Evolutionary conservation across 257 asterid genomes (phyloP).

Genomic region (Eucommia ulmoides): DNA sequence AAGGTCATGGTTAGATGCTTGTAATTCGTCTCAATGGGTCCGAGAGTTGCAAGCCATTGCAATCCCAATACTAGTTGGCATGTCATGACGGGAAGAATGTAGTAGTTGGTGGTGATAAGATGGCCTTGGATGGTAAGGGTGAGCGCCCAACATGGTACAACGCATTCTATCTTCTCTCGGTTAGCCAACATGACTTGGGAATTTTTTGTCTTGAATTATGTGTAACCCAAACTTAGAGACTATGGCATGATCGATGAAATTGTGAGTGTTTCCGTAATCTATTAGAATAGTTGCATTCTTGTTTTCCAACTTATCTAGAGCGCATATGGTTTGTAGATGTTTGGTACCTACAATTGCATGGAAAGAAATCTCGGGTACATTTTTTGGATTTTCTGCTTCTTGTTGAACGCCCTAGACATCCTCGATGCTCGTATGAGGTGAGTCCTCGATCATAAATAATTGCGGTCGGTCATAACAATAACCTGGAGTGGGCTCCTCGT

Average conservation of each 20-base stretch:
- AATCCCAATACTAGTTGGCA: not conserved
- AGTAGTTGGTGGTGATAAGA: too few relatives aligned
- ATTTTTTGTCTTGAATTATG: not conserved
- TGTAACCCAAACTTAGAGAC: not conserved
- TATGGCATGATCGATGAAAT: not conserved
- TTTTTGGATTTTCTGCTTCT: too few relatives aligned
- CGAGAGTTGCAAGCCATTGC: not conserved
- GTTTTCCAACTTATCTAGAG: not conserved
- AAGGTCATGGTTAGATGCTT: not conserved
- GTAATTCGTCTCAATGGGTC: not conserved
- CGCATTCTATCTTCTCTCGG: not conserved
- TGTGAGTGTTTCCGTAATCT: not conserved
- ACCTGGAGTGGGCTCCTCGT: too few relatives aligned
- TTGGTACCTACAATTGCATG: not conserved
- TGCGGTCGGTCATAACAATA: too few relatives aligned
- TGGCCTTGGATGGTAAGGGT: not conserved
- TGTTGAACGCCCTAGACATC: too few relatives aligned
- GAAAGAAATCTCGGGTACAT: not conserved
- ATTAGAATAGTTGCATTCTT: not conserved
- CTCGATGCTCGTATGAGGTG: too few relatives aligned
- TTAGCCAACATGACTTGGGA: not conserved
- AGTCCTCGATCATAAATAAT: too few relatives aligned
- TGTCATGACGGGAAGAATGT: not conserved
- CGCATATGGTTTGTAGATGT: not conserved
- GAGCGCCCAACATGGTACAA: not conserved